Percentiles rank a stretch among this genome's conserved stretches.
phyloP scores from a whole-genome alignment of 352 stramenopile genomes.

The Phytophthora melonis region DNA sequence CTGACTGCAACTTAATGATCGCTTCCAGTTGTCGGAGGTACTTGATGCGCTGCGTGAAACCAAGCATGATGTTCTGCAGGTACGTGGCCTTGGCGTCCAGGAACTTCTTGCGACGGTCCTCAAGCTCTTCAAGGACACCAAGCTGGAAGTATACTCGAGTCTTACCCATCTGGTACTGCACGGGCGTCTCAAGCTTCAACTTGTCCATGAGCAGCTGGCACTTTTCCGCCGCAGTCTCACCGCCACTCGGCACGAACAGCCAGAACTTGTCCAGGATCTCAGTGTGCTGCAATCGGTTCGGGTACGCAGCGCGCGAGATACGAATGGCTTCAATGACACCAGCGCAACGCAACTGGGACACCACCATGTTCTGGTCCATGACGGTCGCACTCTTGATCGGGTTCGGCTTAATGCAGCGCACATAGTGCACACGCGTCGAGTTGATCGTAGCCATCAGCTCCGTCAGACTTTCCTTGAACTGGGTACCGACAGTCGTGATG shows the following conservation, averaged over 20 bases:
- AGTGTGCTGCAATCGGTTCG: constrained; percentile 95
- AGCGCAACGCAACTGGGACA: constrained; percentile 97
- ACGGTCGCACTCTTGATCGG: constrained; percentile 92
- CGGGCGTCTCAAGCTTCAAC: constrained; percentile 73
- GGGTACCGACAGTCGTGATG: constrained; percentile 81
- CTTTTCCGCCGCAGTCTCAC: constrained; percentile 65
- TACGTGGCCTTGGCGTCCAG: constrained; percentile 83
- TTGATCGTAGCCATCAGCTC: constrained; percentile 97
- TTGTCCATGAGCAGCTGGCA: constrained; percentile 86
- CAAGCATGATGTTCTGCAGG: constrained; percentile 82
- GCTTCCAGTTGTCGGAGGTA: constrained; percentile 79
- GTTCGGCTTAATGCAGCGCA: constrained; percentile 99
- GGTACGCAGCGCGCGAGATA: constrained; percentile 98
- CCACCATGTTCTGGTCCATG: constrained; percentile 95
- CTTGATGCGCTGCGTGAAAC: constrained; percentile 79
- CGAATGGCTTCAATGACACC: constrained; percentile 99
- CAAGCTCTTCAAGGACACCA: constrained; percentile 85
- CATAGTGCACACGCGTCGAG: constrained; percentile 97
- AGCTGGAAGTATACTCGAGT: constrained; percentile 91
- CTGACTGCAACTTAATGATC: constrained; percentile 88
- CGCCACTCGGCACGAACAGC: constrained; percentile 77
- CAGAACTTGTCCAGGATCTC: constrained; percentile 88
- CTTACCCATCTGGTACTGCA: constrained; percentile 89
- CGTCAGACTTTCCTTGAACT: constrained; percentile 95
- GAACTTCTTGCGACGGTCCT: constrained; percentile 89